A percentile compares a stretch with the other conserved stretches of the same genome.
Evolutionary conservation across 306 rosid species (phyloP).

Genomic region (Cicer judaicum): DNA sequence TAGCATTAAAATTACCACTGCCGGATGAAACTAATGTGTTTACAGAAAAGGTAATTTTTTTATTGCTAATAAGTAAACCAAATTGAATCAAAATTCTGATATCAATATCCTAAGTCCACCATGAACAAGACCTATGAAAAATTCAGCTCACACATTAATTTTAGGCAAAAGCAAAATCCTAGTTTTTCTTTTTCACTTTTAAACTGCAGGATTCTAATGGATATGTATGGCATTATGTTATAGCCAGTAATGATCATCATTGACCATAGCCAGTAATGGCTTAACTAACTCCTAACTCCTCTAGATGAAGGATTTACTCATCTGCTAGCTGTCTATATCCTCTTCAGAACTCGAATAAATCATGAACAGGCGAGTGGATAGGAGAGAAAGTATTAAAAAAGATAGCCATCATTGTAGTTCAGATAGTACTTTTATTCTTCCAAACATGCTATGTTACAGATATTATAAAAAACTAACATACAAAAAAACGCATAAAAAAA

Average conservation of each 20-base stretch:
- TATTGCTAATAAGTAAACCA: too few relatives aligned
- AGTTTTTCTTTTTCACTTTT: too few relatives aligned
- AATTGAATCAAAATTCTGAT: too few relatives aligned
- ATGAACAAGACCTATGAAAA: not conserved
- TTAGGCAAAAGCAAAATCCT: too few relatives aligned
- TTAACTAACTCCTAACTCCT: not conserved
- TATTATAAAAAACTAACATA: conserved; percentile 4
- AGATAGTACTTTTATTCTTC: conserved; percentile 36
- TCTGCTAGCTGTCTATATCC: not conserved
- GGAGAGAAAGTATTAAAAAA: not conserved
- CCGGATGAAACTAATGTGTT: not conserved
- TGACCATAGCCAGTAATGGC: not conserved
- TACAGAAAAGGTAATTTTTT: too few relatives aligned
- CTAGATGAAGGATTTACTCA: not conserved
- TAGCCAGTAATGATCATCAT: too few relatives aligned
- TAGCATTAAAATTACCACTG: not conserved
- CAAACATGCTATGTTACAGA: conserved; percentile 29
- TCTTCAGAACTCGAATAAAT: not conserved
- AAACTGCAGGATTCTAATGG: not conserved
- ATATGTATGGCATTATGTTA: too few relatives aligned
- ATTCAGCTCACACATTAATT: not conserved
- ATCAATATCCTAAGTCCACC: not conserved
- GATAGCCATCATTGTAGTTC: not conserved
- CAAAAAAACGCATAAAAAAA: not conserved
- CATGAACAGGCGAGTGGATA: not conserved